phyloP scores from a whole-genome alignment of 176 grass and related monocot species.

The Thalia dealbata region DNA sequence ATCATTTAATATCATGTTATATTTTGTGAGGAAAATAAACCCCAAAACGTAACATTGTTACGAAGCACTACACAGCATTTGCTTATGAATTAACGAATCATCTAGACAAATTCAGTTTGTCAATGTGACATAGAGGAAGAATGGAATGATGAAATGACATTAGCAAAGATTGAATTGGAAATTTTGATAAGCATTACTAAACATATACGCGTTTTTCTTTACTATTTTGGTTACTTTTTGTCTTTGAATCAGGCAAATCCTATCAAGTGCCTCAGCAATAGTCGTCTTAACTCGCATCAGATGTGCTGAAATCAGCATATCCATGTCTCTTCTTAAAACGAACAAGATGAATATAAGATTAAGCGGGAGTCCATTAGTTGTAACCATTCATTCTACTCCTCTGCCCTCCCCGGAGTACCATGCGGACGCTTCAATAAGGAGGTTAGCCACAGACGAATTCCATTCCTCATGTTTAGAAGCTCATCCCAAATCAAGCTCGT shows the following conservation, averaged over 20 bases:
- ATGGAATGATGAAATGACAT: neutral
- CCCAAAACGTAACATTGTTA: neutral
- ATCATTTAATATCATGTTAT: neutral
- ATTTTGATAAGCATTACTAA: no score
- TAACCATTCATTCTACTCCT: neutral
- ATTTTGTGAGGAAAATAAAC: neutral
- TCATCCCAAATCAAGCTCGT: neutral
- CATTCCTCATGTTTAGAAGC: neutral
- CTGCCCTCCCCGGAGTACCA: neutral
- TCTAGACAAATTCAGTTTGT: neutral
- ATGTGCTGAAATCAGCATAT: no score
- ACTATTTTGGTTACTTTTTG: no score
- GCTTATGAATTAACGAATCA: neutral
- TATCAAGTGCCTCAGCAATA: no score
- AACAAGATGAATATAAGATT: no score
- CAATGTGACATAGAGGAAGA: neutral
- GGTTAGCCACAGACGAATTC: neutral
- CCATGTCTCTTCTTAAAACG: no score
- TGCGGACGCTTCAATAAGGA: neutral
- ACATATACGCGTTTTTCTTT: no score
- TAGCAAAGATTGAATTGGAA: neutral
- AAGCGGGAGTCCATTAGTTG: no score
- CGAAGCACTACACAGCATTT: neutral
- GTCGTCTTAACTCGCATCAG: no score
- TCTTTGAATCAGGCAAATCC: no score